phyloP scores from a whole-genome alignment of 75 land plant species.

The Cunninghamia lanceolata region DNA sequence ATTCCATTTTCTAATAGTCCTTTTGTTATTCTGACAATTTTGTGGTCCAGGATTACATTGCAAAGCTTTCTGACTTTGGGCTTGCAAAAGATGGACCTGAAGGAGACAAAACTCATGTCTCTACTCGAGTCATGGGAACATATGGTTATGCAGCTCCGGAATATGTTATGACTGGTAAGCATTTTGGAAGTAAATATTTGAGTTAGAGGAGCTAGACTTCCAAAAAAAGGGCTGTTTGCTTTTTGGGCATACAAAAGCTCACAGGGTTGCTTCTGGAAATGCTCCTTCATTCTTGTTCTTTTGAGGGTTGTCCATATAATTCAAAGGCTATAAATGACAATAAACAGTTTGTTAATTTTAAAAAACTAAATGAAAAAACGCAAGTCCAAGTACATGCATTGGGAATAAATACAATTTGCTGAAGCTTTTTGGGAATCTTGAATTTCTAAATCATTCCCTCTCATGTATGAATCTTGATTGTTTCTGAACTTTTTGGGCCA shows the following conservation, averaged over 20 bases:
- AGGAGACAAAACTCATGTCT: slow-evolving; percentile 62
- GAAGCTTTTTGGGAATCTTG: background rate
- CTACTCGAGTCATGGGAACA: slow-evolving; percentile 68
- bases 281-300: background rate
- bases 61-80: slow-evolving; percentile 86
- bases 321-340: background rate
- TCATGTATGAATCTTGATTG: too few relatives aligned
- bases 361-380: too few relatives aligned
- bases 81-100: slow-evolving; percentile 59
- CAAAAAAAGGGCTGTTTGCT: slow-evolving; percentile 5
- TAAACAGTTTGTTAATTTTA: background rate
- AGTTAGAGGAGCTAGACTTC: background rate
- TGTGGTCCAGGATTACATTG: slow-evolving; percentile 53
- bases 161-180: slow-evolving; percentile 61
- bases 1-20: background rate
- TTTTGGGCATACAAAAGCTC: background rate
- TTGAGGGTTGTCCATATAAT: background rate
- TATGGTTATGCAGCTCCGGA: slow-evolving; percentile 72
- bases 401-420: background rate
- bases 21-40: background rate
- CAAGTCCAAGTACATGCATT: background rate
- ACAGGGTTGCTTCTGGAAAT: background rate
- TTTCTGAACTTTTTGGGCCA: too few relatives aligned
- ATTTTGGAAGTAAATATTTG: background rate
- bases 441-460: background rate